A percentile compares a stretch with the other conserved stretches of the same genome.
Evolutionary conservation across 305 asterid genomes (phyloP).

Genomic region (Coffea humblotiana): DNA sequence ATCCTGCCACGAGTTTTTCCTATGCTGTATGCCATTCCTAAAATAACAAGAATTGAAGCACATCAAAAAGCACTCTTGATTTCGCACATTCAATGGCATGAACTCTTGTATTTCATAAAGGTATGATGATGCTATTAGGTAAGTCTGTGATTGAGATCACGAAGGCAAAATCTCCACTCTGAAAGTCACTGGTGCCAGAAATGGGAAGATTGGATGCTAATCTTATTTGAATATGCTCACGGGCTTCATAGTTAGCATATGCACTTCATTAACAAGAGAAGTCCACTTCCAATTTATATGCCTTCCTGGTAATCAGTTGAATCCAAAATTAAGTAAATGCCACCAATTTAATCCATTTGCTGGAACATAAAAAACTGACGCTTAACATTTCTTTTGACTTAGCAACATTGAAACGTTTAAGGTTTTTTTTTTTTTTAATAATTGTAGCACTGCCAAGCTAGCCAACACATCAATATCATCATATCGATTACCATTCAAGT

Average conservation of each 20-base stretch:
- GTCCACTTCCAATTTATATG: background rate
- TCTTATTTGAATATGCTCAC: background rate
- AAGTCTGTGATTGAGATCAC: background rate
- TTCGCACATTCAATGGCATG: background rate
- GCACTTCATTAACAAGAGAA: background rate
- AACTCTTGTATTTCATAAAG: background rate
- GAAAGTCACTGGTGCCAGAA: background rate
- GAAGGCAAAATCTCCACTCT: background rate
- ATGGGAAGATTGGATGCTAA: background rate
- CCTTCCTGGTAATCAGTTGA: background rate
- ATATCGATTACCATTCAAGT: background rate
- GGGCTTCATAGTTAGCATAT: background rate
- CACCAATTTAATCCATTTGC: background rate
- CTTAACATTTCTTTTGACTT: background rate
- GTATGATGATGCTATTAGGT: background rate
- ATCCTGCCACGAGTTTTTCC: constrained; percentile 97
- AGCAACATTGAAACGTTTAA: background rate
- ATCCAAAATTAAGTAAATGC: background rate
- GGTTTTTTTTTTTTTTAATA: background rate
- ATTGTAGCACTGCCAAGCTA: background rate
- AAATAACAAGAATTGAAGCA: constrained; percentile 4
- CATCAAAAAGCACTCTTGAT: background rate
- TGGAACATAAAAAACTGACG: background rate
- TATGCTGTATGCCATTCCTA: constrained; percentile 93
- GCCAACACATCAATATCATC: background rate